phyloP scores from a whole-genome alignment of 2,329 filamentous ascomycete genomes.

The Colletotrichum tropicicola region DNA sequence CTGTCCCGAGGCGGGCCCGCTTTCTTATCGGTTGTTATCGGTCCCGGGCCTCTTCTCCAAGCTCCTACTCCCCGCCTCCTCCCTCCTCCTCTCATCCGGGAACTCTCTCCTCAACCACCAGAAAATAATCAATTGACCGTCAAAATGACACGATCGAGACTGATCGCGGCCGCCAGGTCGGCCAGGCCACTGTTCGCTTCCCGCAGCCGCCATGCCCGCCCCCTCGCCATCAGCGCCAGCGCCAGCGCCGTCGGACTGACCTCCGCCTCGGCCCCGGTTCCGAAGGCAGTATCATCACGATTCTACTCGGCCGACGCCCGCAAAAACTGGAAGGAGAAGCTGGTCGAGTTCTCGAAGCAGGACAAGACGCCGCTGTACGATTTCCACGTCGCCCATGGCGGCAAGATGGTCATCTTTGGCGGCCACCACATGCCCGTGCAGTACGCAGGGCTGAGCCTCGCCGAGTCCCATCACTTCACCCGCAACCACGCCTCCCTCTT shows the following conservation, averaged over 20 bases:
- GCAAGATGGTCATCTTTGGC: slow-evolving; percentile 96
- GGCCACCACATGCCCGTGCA: slow-evolving; percentile 93
- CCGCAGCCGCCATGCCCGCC: slow-evolving; percentile 13
- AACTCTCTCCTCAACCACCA: not conserved
- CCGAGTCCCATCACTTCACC: slow-evolving; percentile 90
- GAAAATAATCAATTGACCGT: not conserved
- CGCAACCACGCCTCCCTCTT: slow-evolving; percentile 89
- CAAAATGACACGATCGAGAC: slow-evolving; percentile 18
- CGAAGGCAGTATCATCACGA: slow-evolving; percentile 7
- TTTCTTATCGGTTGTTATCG: slow-evolving; percentile 14
- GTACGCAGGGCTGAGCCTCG: slow-evolving; percentile 80
- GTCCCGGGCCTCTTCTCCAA: not conserved
- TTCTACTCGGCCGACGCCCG: slow-evolving; percentile 19
- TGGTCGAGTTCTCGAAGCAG: slow-evolving; percentile 43
- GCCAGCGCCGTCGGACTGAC: slow-evolving; percentile 7
- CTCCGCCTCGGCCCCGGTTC: slow-evolving; percentile 10
- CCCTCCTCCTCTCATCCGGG: not conserved
- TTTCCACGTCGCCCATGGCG: slow-evolving; percentile 79
- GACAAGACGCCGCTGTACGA: slow-evolving; percentile 80
- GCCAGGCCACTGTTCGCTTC: slow-evolving; percentile 17
- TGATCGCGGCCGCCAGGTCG: slow-evolving; percentile 18
- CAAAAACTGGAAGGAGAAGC: slow-evolving; percentile 29
- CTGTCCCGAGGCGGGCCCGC: not conserved
- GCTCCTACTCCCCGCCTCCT: slow-evolving; percentile 4
- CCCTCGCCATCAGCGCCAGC: not conserved